These are phyloP conservation scores for Aspergillus mulundensis DNA, from an alignment of 495 filamentous ascomycete species.

Conservation along the genomic window DNA sequence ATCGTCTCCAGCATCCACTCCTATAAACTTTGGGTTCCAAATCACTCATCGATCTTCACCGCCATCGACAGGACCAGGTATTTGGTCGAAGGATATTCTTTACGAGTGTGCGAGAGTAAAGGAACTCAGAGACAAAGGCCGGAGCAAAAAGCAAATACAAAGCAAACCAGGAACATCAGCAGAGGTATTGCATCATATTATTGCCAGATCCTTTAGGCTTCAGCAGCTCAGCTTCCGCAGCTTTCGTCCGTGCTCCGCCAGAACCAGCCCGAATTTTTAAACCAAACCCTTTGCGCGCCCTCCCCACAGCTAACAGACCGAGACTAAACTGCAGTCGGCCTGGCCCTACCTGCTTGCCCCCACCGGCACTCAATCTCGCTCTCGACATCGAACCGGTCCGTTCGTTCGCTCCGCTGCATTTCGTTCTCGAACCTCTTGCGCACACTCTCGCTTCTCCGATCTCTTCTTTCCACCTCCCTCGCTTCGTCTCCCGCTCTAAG, in stretches of 20 bases:
- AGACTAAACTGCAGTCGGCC: conserved; percentile 13
- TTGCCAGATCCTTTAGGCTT: conserved; percentile 4
- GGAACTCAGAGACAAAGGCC: background rate
- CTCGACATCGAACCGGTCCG: conserved; percentile 7
- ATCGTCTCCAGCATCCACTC: background rate
- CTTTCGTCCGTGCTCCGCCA: background rate
- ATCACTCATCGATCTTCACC: conserved; percentile 1
- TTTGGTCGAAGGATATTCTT: background rate
- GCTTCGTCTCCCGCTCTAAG: conserved; percentile 11
- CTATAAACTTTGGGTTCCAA: conserved; percentile 5
- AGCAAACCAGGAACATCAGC: background rate
- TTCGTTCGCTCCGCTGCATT: conserved; percentile 11
- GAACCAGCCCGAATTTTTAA: background rate
- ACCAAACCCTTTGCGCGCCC: background rate
- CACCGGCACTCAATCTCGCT: conserved; percentile 11
- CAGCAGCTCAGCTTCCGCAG: background rate
- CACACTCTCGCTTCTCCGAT: conserved; percentile 6
- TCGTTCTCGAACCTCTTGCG: conserved; percentile 7
- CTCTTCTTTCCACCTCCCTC: conserved; percentile 6
- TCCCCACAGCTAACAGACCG: conserved; percentile 10
- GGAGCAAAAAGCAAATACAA: conserved; percentile 2
- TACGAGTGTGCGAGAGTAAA: background rate
- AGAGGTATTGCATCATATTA: conserved; percentile 9
- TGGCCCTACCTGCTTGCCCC: conserved; percentile 12
- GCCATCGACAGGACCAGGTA: background rate